A percentile compares a stretch with the other conserved stretches of the same genome.
phyloP scores from a whole-genome alignment of 805 yeast genomes.

The Ogataea pini region DNA sequence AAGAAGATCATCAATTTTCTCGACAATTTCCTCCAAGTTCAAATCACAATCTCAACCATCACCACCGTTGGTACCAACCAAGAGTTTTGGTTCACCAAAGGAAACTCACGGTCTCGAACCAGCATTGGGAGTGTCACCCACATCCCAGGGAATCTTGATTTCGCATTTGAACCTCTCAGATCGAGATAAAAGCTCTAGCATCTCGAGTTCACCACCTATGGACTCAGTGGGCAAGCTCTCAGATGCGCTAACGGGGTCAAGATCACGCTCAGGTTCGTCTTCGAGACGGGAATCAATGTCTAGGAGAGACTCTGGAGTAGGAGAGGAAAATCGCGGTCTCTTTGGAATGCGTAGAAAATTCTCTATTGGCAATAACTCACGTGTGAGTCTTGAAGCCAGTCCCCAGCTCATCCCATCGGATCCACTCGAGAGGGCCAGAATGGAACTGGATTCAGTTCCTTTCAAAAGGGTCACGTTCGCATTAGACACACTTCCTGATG shows the following conservation, averaged over 20 bases:
- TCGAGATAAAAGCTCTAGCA: neutral
- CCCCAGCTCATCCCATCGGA: constrained; percentile 5
- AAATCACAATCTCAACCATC: constrained; percentile 21
- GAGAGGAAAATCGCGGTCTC: neutral
- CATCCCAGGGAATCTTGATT: neutral
- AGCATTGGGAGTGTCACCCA: neutral
- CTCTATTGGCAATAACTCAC: neutral
- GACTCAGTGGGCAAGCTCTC: neutral
- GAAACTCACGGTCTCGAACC: neutral
- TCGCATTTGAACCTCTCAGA: neutral
- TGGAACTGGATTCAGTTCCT: constrained; percentile 31
- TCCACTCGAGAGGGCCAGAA: constrained; percentile 8
- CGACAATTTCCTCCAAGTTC: constrained; percentile 38
- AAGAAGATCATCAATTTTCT: constrained; percentile 32
- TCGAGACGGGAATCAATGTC: neutral
- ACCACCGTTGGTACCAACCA: constrained; percentile 6
- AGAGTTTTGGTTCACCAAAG: neutral
- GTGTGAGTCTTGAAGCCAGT: neutral
- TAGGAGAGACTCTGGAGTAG: too few relatives aligned
- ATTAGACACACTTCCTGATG: constrained; percentile 46
- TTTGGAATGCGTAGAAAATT: constrained; percentile 1
- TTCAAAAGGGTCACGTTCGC: constrained; percentile 54
- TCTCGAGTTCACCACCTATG: constrained; percentile 1
- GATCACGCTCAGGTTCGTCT: neutral
- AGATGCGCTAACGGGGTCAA: neutral